Base-by-base conservation (phyloP, 2,329 filamentous ascomycete species). In the Claviceps paspali region DNA sequence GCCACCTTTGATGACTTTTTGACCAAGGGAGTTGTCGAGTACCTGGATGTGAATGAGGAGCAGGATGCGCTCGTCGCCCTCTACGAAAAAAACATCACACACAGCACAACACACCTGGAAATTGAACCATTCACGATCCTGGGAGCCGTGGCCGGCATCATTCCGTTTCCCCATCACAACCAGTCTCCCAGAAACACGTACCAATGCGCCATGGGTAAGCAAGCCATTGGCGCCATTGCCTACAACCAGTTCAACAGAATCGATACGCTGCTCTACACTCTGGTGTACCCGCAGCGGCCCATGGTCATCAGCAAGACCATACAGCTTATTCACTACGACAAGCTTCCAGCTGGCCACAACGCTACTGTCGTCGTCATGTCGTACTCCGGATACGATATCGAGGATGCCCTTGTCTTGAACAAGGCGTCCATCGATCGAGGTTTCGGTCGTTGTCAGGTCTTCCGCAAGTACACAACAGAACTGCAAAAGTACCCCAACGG, bases 121-220 rank as follows among this genome's bases (percentile, higher is more conserved):
- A 96, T 98, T 43, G 91, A 98, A 55, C 92, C 92, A 0, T 98
- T 98, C 54, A 98, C 91, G 2, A 80, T 98, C 35, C 72, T 98
- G 11, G 91, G 91, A 19, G 91, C 91, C 33, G 91, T 98, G 19
- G 91, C 91, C 28, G 91, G 91, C 30, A 68, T 98, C 27, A 98
- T 98, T 55, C 91, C 91, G 4, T 98, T 96, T 53, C 91, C 91
- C 7, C 91, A 98, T 57, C 91, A 98, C 66, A 98, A 98, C 60
- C 91, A 98, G 58, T 98, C 92, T 12, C 91, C 91, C 8, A 74
- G 91, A 69, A 98, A 98, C 56, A 98, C 91, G 0, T 98, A 98
- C 53, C 88, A 96, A 68, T 95, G 88, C 63, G 91, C 91, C 62
- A 98, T 98, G 91, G 91, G 91, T 73, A 98, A 98, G 64, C 91